Evolutionary conservation across 257 asterid genomes (phyloP), one percentile per base, ranked within the genome.

Genomic region (Solanum lycopersicoides): DNA sequence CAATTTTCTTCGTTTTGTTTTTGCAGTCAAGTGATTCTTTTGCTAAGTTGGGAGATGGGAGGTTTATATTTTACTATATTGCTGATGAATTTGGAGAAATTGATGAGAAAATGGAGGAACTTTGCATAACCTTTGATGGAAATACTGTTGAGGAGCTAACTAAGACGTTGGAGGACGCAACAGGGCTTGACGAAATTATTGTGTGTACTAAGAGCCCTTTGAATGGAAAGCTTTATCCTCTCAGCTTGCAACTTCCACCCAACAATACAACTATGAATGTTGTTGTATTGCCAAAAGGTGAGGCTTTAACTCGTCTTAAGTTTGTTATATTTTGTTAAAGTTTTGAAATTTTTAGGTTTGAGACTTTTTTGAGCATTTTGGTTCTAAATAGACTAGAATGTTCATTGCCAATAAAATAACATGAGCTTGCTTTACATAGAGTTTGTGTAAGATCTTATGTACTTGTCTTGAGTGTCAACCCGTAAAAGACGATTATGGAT

Each of bases 211-310:
- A 90, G 73, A 96, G 98, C 83, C 98, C 98, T 4, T 89, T 95
- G 84, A 93, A 97, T 83, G 98, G 97, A 75, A 95, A 95, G 83
- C 95, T 97, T 74, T 95, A 93, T 85, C 99, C 99, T 84, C 99
- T 97, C 23, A 97, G 94, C 44, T 92, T 97, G 88, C 98, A 94
- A 88, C 98, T 97, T 87, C 99, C 99, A 63, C 99, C 99, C 50
- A 95, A 97, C 86, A 95, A 95, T 71, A 82, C 96, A 12, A 90
- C 91, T 69, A 94, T 97, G 96, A 93, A 95, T 53, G 92, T 97
- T 79, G 73, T 96, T 45, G 90, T 97, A 20, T 89, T 94, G 84
- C 98, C 95, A 18, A 89, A 87, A 88, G 98, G 98, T 93, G 63
- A 90, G 69, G 50, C 41, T 71, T 83, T 53, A 32, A 7, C 72